Conservation (phyloP, 2,329 filamentous ascomycete species). For the Monilinia fructigena region DNA sequence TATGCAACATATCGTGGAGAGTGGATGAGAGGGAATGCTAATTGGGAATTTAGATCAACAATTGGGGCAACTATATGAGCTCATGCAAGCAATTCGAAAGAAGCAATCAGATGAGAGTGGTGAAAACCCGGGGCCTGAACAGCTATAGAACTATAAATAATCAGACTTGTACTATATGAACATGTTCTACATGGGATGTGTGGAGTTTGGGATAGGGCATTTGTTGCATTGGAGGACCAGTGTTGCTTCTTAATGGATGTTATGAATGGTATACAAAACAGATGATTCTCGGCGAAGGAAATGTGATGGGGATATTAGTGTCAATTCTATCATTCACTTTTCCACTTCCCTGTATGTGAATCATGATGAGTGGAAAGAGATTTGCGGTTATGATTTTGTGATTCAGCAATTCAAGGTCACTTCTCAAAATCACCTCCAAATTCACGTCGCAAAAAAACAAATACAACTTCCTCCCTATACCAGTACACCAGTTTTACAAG, state of each 20-base stretch:
- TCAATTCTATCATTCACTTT: background rate
- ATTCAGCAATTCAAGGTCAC: background rate
- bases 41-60: conserved; percentile 69
- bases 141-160: conserved; percentile 7
- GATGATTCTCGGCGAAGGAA: background rate
- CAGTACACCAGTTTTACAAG: no score
- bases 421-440: background rate
- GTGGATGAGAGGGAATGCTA: conserved; percentile 8
- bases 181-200: conserved; percentile 18
- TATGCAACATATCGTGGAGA: conserved; percentile 47
- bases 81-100: conserved; percentile 77
- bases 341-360: background rate
- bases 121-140: conserved; percentile 11
- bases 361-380: background rate
- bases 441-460: background rate
- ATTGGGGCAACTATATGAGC: conserved; percentile 86
- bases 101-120: conserved; percentile 25
- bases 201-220: conserved; percentile 2
- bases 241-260: conserved; percentile 17
- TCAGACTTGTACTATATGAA: conserved; percentile 7
- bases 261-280: background rate
- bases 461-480: no score
- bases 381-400: background rate
- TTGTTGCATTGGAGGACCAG: conserved; percentile 14
- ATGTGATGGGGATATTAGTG: background rate